A percentile compares a stretch with the other conserved stretches of the same genome.
These are phyloP conservation scores for Kondoa malvinella DNA, from an alignment of 768 basidiomycete species.

Conservation along the genomic window DNA sequence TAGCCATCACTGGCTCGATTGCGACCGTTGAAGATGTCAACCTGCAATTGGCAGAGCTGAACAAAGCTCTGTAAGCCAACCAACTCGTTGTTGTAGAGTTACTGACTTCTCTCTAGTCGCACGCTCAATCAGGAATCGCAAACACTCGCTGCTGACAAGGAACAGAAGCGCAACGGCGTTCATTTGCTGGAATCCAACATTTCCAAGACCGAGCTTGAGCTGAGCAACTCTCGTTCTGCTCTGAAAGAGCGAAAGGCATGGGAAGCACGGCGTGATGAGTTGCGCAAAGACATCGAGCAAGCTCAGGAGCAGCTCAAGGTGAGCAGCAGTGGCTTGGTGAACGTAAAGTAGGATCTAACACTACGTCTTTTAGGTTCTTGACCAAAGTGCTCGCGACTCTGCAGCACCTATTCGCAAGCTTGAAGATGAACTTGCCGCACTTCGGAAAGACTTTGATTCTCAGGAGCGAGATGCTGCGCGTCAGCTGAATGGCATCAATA, in stretches of 20 bases:
- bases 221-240: slow-evolving; percentile 17
- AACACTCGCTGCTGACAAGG: slow-evolving; percentile 41
- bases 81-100: slow-evolving; percentile 25
- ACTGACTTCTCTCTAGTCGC: background rate
- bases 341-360: background rate
- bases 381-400: slow-evolving; percentile 20
- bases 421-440: slow-evolving; percentile 20
- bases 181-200: slow-evolving; percentile 13
- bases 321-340: background rate
- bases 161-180: slow-evolving; percentile 31
- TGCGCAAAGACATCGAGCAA: slow-evolving; percentile 38
- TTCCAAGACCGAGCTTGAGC: slow-evolving; percentile 18
- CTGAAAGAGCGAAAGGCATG: slow-evolving; percentile 22
- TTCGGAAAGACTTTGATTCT: slow-evolving; percentile 11
- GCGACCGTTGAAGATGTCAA: slow-evolving; percentile 78
- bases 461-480: slow-evolving; percentile 15
- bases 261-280: slow-evolving; percentile 29
- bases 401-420: slow-evolving; percentile 21
- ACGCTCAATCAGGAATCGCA: slow-evolving; percentile 30
- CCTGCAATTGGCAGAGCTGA: slow-evolving; percentile 35
- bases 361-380: slow-evolving; percentile 21
- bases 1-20: slow-evolving; percentile 54
- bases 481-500: background rate
- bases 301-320: slow-evolving; percentile 59
- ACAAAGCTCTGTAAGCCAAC: slow-evolving; percentile 5